phyloP scores from a whole-genome alignment of 1,284 basidiomycete species.

The Sparassis latifolia region DNA sequence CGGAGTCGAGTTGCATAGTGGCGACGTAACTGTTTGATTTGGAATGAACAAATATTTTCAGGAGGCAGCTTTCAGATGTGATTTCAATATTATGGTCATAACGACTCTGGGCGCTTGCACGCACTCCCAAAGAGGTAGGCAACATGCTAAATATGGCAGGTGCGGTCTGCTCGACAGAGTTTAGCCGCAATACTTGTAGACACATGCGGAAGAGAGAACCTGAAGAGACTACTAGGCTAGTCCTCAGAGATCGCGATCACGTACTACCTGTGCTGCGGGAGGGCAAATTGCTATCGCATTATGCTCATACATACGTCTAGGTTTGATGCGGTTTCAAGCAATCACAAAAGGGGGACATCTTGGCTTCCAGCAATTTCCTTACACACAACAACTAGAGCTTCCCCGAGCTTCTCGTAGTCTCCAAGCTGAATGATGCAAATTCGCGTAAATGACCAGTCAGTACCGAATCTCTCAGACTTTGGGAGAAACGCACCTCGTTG shows the following conservation, averaged over 20 bases:
- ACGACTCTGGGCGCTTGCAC: neutral
- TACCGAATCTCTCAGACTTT: neutral
- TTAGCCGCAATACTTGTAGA: neutral
- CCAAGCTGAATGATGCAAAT: constrained; percentile 29
- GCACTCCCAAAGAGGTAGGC: neutral
- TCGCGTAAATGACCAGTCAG: neutral
- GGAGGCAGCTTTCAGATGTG: too few species aligned
- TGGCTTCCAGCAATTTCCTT: constrained; percentile 12
- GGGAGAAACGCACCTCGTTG: constrained; percentile 1
- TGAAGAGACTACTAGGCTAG: neutral
- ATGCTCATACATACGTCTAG: neutral
- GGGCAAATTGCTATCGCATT: neutral
- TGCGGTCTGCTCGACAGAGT: neutral
- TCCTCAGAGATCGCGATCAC: neutral
- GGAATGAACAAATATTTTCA: too few species aligned
- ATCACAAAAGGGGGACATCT: neutral
- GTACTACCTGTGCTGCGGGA: too few species aligned
- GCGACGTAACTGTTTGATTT: too few species aligned
- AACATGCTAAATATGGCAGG: neutral
- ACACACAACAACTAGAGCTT: constrained; percentile 16
- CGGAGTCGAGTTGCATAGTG: too few species aligned
- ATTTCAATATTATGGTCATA: too few species aligned
- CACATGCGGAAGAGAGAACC: neutral
- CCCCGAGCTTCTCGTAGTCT: constrained; percentile 35
- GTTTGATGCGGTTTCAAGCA: neutral